These are phyloP conservation scores for Penstemon eatonii DNA, from an alignment of 257 asterid species.

Conservation along the genomic window DNA sequence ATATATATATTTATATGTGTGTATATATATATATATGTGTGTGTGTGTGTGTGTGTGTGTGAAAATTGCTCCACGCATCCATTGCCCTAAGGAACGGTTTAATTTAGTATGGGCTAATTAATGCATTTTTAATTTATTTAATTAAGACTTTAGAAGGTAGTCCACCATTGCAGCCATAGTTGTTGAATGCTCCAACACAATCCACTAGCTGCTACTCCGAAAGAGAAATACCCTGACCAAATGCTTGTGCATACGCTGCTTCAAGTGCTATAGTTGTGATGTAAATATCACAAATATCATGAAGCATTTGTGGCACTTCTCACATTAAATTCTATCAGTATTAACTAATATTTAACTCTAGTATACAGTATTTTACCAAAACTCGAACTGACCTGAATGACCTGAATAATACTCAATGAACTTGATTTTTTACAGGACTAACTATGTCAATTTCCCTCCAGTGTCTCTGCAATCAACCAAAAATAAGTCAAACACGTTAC, in stretches of 20 bases:
- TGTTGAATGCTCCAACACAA: constrained; percentile 90
- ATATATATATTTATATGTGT: too few relatives aligned
- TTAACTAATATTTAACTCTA: background rate
- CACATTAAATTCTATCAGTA: background rate
- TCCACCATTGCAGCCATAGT: constrained; percentile 92
- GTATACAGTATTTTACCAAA: constrained; percentile 4
- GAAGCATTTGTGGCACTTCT: background rate
- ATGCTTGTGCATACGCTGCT: constrained; percentile 90
- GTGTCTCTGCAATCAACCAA: constrained; percentile 58
- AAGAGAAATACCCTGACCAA: constrained; percentile 68
- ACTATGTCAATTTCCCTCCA: constrained; percentile 91
- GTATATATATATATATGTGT: too few relatives aligned
- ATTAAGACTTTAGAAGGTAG: constrained; percentile 89
- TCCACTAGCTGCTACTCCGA: constrained; percentile 99
- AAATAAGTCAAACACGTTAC: constrained; percentile 20
- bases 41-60: too few relatives aligned
- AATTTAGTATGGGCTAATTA: too few relatives aligned
- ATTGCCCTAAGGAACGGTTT: too few relatives aligned
- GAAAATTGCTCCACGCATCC: too few relatives aligned
- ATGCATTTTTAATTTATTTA: too few relatives aligned
- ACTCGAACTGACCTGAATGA: constrained; percentile 71
- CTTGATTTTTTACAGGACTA: constrained; percentile 88
- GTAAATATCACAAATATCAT: constrained; percentile 25
- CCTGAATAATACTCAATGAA: constrained; percentile 95
- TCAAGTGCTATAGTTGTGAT: constrained; percentile 97